phyloP scores from a whole-genome alignment of 495 filamentous ascomycete genomes.

The Penicillium parvum region DNA sequence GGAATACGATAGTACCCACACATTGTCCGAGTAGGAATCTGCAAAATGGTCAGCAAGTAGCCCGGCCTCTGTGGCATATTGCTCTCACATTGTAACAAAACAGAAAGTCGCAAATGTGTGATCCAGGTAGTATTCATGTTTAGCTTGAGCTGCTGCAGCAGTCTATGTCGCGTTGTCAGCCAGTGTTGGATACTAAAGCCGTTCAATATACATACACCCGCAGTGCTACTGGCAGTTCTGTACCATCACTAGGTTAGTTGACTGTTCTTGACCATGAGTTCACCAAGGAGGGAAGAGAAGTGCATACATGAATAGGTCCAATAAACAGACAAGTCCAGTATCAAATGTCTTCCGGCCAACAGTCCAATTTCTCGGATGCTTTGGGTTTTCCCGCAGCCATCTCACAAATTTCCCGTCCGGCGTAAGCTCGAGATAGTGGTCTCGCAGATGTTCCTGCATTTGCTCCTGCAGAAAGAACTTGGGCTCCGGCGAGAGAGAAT shows the following conservation, averaged over 20 bases:
- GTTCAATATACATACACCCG: conserved; percentile 28
- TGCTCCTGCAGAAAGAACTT: conserved; percentile 12
- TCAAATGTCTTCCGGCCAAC: conserved; percentile 32
- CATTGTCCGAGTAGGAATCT: conserved; percentile 50
- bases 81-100: conserved; percentile 35
- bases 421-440: conserved; percentile 29
- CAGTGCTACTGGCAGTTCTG: conserved; percentile 40
- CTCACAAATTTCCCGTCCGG: conserved; percentile 34
- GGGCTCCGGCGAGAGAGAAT: conserved; percentile 11
- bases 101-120: conserved; percentile 33
- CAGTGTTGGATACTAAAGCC: neutral
- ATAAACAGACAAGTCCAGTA: conserved; percentile 29
- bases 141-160: conserved; percentile 31
- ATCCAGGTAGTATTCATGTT: conserved; percentile 26
- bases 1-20: conserved; percentile 46
- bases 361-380: conserved; percentile 42
- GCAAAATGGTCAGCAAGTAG: neutral
- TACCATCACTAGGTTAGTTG: neutral
- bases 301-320: conserved; percentile 42
- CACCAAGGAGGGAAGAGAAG: neutral
- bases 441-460: conserved; percentile 16
- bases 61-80: neutral
- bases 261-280: too few species aligned
- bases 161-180: conserved; percentile 17
- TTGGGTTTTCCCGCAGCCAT: conserved; percentile 32